These are phyloP conservation scores for Danielozyma ontarioensis DNA, from an alignment of 805 yeast species.

Conservation along the genomic window DNA sequence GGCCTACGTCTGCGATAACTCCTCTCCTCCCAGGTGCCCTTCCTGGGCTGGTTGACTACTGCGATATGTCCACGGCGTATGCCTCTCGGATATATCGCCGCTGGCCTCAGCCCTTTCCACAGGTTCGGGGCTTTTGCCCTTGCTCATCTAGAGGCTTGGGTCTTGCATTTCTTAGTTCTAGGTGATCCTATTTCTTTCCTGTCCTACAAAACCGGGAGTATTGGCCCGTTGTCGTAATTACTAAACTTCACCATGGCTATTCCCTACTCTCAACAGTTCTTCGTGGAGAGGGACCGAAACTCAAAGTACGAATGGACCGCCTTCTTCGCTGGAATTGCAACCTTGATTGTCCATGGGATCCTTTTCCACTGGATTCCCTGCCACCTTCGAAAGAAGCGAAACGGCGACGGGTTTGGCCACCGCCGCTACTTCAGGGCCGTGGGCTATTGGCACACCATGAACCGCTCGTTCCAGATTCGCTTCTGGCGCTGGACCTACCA, in stretches of 20 bases:
- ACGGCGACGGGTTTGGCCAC: conserved; percentile 7
- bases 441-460: conserved; percentile 23
- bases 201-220: no score
- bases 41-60: no score
- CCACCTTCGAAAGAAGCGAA: conserved; percentile 20
- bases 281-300: conserved; percentile 33
- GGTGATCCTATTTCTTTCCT: no score
- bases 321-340: conserved; percentile 18
- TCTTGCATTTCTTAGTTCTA: no score
- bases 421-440: conserved; percentile 21
- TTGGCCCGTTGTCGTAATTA: no score
- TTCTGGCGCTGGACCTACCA: conserved; percentile 15
- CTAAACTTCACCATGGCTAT: conserved; percentile 13
- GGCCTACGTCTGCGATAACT: no score
- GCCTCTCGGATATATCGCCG: no score
- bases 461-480: conserved; percentile 19
- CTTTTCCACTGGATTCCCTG: conserved; percentile 41
- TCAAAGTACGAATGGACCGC: conserved; percentile 31
- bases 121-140: no score
- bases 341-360: conserved; percentile 33
- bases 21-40: no score
- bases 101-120: no score
- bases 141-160: no score
- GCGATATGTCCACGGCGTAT: no score
- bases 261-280: conserved; percentile 33